Base-by-base conservation (phyloP, 257 asterid species). In the Misopates orontium region DNA sequence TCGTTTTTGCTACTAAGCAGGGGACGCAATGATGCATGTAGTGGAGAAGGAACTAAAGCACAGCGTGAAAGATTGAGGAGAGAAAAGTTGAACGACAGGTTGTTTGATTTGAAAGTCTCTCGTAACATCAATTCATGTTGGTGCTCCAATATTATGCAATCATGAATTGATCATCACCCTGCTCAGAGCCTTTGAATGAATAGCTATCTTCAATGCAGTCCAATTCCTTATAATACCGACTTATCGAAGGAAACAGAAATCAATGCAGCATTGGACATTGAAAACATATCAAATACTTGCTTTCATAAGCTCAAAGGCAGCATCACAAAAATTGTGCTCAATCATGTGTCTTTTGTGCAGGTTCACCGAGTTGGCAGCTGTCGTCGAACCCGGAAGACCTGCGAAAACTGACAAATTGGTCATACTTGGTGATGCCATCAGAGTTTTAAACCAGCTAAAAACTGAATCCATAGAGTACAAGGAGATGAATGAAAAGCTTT, bases 331-430 rank as follows among this genome's bases (percentile, higher is more conserved):
- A 24, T 17, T 12, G 39, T 50, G 44, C 56, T 45, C 40, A 55
- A 52, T 25, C 60, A 19, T 24, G 39, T 70, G 51, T 31, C 50
- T 49, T 47, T 66, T 62, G 56, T 67, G 70, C 72, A 91, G 98
- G 89, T 91, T 91, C 71, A 74, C 96, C 13, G 96, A 88, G 42
- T 68, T 91, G 51, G 84, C 84, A 42, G 71, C 81, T 71, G 60
- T 75, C 66, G 82, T 91, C 79, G 96, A 88, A 77, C 98, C 96
- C n/a, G 98, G 94, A 64, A 86, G 84, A 69, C 95, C 98, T 19
- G 71, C 76, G 39, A 88, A 78, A 85, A 83, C 87, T 8, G 98
- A 91, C 83, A 91, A 91, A 83, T 65, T 85, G 56, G 94, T 87
- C 71, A 76, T 91, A 73, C 90, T 91, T 44, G 82, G 95, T 36